Evolutionary conservation across 1,284 basidiomycete species (phyloP).

Genomic region (Phellopilus nigrolimitatus): DNA sequence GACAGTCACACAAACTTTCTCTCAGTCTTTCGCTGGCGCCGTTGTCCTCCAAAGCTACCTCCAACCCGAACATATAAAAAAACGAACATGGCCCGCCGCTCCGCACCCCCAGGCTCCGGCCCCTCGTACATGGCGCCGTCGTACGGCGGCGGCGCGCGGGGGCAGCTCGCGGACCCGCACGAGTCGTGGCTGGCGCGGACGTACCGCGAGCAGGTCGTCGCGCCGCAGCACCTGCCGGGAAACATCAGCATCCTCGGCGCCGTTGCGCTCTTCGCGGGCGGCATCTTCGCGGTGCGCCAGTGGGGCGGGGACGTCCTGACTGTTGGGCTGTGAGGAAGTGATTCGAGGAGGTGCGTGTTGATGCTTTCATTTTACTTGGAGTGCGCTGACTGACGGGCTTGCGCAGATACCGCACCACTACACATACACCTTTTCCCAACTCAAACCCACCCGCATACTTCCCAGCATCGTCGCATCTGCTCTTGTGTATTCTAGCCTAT

Average conservation of each 20-base stretch:
- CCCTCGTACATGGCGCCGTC: conserved; percentile 50
- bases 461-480: too few species aligned
- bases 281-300: conserved; percentile 57
- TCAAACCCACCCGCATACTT: too few species aligned
- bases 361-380: background rate
- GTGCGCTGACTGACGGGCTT: background rate
- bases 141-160: conserved; percentile 25
- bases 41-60: too few species aligned
- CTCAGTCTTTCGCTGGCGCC: too few species aligned
- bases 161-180: conserved; percentile 44
- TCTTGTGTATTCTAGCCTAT: too few species aligned
- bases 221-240: conserved; percentile 67
- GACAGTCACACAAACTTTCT: too few species aligned
- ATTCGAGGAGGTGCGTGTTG: background rate
- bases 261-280: conserved; percentile 58
- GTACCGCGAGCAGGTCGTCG: conserved; percentile 59
- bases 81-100: conserved; percentile 59
- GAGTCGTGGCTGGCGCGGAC: conserved; percentile 57
- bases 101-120: conserved; percentile 47
- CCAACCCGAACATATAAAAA: background rate
- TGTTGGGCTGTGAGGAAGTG: conserved; percentile 42
- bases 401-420: too few species aligned
- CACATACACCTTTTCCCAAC: too few species aligned
- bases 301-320: conserved; percentile 69
- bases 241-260: conserved; percentile 66